Base-by-base conservation (phyloP, 2,329 filamentous ascomycete species). In the Fusarium sterilihyphosum region DNA sequence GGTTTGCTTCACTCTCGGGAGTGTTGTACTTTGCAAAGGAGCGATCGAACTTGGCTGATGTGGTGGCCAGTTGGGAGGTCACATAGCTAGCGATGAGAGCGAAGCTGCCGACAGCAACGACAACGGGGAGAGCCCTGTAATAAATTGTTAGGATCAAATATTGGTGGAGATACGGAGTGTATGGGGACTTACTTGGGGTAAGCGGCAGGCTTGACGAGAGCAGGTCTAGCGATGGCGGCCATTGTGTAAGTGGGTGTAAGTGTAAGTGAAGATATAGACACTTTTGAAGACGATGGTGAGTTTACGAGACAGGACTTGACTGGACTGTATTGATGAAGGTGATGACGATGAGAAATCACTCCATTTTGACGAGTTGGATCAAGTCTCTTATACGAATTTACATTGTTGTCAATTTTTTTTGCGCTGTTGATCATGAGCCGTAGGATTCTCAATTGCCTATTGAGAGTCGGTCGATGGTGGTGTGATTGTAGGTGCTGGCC, bases 11-110 rank as follows among this genome's bases (percentile, higher is more conserved):
- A 65, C 83, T 84, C 67, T 82, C 70, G 11, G 81, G 71, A 13
- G 79, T 83, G 74, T 83, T 80, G 78, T 84, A 84, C 65, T 81
- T 79, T 41, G 80, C 63, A 67, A 84, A 84, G 70, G 79, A 82
- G 46, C 79, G 79, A 69, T 84, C 83, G 76, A 84, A 81, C 10
- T 78, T 80, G 37, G 73, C 71, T 10, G 82, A 83, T 61, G 82
- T 80, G 37, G 63, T 76, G 46, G 69, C 61, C 49, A 84, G 79
- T 54, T 84, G 82, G 20, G 67, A 73, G 59, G 73, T 73, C 59
- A 84, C 78, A 68, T 82, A 84, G 67, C 74, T 65, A n/a, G 65
- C 81, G 33, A 84, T 70, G 22, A 76, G 73, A 24, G 76, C 71
- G 62, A 77, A 73, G 63, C 70, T 74, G 43, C 73, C 70, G 26